Percentiles rank a stretch among this genome's conserved stretches.
Evolutionary conservation across 2,329 filamentous ascomycete species (phyloP).

Genomic region (Phoma sp.): DNA sequence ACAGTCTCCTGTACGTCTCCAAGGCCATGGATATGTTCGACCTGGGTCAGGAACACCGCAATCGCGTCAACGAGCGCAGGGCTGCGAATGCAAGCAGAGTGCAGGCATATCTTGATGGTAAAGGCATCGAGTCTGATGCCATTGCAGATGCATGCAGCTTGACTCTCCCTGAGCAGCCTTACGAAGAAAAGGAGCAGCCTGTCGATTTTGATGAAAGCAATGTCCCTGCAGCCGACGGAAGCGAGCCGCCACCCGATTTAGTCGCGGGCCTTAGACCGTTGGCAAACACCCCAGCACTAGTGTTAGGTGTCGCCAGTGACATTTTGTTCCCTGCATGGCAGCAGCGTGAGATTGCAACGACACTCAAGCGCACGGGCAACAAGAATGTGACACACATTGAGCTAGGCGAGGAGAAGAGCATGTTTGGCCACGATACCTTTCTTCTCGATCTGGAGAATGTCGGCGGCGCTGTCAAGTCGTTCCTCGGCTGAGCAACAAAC

Average conservation of each 20-base stretch:
- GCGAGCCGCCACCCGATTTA: conserved; percentile 77
- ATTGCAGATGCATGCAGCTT: conserved; percentile 71
- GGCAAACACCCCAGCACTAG: conserved; percentile 79
- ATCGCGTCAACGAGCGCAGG: conserved; percentile 68
- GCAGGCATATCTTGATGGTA: conserved; percentile 52
- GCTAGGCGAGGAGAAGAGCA: conserved; percentile 88
- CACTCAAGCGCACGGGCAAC: conserved; percentile 80
- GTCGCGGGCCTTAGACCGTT: conserved; percentile 76
- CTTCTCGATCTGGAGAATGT: conserved; percentile 91
- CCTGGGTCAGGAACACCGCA: conserved; percentile 75
- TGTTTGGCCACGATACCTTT: conserved; percentile 98
- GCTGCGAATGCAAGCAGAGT: conserved; percentile 67
- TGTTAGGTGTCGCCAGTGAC: conserved; percentile 94
- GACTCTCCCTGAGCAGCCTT: conserved; percentile 81
- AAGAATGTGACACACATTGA: conserved; percentile 85
- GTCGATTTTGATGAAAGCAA: conserved; percentile 38
- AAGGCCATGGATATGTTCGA: conserved; percentile 99
- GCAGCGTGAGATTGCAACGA: conserved; percentile 90
- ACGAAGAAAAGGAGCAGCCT: conserved; percentile 78
- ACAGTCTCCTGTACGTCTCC: conserved; percentile 93
- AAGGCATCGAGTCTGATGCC: conserved; percentile 28
- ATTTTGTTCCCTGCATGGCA: conserved; percentile 99
- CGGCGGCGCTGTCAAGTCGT: conserved; percentile 80
- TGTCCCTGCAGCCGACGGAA: conserved; percentile 41
- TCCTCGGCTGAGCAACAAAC: conserved; percentile 66